Evolutionary conservation across 148 eudicot genomes (phyloP).

Genomic region (Linanthus parryae): DNA sequence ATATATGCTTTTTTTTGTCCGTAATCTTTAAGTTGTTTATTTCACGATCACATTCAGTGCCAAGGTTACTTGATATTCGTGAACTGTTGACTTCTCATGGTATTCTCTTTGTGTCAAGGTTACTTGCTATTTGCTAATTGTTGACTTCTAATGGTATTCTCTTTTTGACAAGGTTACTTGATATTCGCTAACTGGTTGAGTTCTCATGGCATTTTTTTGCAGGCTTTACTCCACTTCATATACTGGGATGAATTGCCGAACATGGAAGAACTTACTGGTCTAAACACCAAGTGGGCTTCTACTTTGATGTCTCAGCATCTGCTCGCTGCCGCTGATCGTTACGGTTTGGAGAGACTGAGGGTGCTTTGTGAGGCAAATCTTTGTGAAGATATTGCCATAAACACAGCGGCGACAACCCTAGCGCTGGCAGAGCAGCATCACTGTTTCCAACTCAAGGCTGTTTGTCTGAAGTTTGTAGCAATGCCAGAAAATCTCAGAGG

Average conservation of each 20-base stretch:
- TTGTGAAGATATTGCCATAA: slow-evolving; percentile 75
- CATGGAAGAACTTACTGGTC: slow-evolving; percentile 71
- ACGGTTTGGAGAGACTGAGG: slow-evolving; percentile 82
- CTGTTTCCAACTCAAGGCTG: slow-evolving; percentile 75
- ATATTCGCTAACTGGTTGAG: too few relatives aligned
- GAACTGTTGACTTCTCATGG: too few relatives aligned
- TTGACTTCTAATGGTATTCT: too few relatives aligned
- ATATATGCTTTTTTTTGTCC: too few relatives aligned
- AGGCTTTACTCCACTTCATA: slow-evolving; percentile 87
- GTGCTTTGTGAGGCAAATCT: slow-evolving; percentile 77
- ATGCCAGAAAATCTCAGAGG: slow-evolving; percentile 90
- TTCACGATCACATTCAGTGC: too few relatives aligned
- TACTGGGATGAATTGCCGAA: slow-evolving; percentile 88
- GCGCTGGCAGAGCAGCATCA: slow-evolving; percentile 98
- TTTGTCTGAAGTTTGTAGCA: slow-evolving; percentile 85
- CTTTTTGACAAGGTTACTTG: too few relatives aligned
- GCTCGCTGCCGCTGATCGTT: slow-evolving; percentile 94
- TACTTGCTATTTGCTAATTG: too few relatives aligned
- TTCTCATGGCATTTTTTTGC: too few relatives aligned
- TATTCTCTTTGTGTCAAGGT: too few relatives aligned
- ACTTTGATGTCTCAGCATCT: slow-evolving; percentile 90
- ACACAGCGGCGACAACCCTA: slow-evolving; percentile 85
- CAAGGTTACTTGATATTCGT: too few relatives aligned
- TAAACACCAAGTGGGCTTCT: slow-evolving; percentile 67
- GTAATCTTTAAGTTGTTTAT: too few relatives aligned